A percentile compares a stretch with the other conserved stretches of the same genome.
Conservation (phyloP, 192 early-diverging fungal species). For the Fimicolochytrium jonesii region DNA sequence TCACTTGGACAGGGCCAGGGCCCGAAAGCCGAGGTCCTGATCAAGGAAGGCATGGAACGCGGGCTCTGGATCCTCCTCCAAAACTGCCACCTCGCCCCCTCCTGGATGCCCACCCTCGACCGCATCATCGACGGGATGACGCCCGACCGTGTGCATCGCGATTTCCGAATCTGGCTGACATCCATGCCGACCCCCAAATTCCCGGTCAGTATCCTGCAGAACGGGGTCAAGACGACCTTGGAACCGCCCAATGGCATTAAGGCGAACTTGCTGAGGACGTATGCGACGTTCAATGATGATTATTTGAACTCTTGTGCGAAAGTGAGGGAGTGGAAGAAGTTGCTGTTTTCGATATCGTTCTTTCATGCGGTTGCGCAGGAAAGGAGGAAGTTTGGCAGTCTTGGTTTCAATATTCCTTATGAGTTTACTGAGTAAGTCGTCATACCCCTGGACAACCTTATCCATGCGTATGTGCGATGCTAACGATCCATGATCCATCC, state of each 20-base stretch:
- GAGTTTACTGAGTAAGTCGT: constrained; percentile 43
- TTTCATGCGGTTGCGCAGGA: constrained; percentile 61
- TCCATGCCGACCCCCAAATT: constrained; percentile 59
- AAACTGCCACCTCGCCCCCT: constrained; percentile 56
- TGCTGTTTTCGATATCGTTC: constrained; percentile 53
- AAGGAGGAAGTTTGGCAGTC: constrained; percentile 52
- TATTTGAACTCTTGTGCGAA: constrained; percentile 43
- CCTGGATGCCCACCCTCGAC: constrained; percentile 59
- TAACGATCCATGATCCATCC: not conserved
- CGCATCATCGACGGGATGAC: constrained; percentile 54
- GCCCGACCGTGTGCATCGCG: constrained; percentile 52
- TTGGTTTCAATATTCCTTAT: constrained; percentile 63
- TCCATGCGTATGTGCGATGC: no score
- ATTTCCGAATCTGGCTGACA: constrained; percentile 56
- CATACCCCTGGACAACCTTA: no score
- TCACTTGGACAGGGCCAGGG: constrained; percentile 60
- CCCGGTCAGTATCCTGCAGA: constrained; percentile 57
- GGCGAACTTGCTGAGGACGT: constrained; percentile 52
- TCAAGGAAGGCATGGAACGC: constrained; percentile 57
- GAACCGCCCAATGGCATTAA: constrained; percentile 61
- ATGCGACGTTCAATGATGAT: constrained; percentile 57
- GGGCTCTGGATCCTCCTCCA: constrained; percentile 57
- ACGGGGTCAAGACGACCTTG: constrained; percentile 58
- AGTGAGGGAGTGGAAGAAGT: constrained; percentile 48
- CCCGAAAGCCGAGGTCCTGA: constrained; percentile 52